These are phyloP conservation scores for Plasmodium berghei DNA, from an alignment of 169 alveolate species.

Conservation along the genomic window DNA sequence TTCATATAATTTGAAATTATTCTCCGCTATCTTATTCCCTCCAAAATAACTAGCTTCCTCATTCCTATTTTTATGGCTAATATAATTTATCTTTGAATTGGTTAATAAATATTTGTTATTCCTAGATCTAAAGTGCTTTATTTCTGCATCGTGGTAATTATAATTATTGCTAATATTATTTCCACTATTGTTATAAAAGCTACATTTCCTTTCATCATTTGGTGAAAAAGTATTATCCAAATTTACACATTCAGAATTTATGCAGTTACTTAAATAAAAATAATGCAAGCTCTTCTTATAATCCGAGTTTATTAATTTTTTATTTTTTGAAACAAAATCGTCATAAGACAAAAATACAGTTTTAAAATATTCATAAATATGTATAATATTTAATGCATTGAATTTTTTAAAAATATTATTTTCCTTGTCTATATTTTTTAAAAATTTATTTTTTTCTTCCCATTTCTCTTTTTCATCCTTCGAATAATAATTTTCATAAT, in stretches of 20 bases:
- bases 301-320: neutral
- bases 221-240: neutral
- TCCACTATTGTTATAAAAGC: neutral
- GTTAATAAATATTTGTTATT: slow-evolving; percentile 14
- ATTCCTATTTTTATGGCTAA: neutral
- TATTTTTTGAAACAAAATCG: slow-evolving; percentile 19
- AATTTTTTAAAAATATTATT: slow-evolving; percentile 10
- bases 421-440: neutral
- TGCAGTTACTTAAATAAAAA: slow-evolving; percentile 6
- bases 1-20: neutral
- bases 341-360: slow-evolving; percentile 49
- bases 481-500: slow-evolving; percentile 11
- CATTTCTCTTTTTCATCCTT: neutral
- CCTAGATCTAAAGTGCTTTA: neutral
- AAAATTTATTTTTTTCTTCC: neutral
- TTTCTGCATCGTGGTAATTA: neutral
- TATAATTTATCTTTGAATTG: slow-evolving; percentile 13
- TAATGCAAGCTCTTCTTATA: slow-evolving; percentile 18
- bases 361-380: slow-evolving; percentile 52
- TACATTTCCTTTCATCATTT: neutral
- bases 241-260: neutral
- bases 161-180: no score
- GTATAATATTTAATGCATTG: slow-evolving; percentile 43
- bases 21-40: neutral
- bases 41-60: neutral